Evolutionary conservation across 768 basidiomycete species (phyloP), one percentile per base, ranked within the genome.

Genomic region (Asterophora lycoperdoides): DNA sequence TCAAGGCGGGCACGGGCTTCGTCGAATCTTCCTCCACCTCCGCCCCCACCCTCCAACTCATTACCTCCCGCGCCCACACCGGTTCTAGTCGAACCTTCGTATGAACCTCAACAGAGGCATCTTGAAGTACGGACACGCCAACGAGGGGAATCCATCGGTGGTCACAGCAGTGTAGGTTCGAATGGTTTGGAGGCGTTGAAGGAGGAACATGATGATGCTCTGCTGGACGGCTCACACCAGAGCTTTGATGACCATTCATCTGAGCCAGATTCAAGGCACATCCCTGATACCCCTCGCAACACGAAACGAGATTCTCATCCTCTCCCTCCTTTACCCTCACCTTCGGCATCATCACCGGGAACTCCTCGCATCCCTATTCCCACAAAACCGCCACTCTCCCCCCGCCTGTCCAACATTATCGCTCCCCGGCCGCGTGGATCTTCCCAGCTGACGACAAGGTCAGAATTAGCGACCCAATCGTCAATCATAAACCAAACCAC

Each of bases 301-400:
- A 46, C 59, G 28, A 76, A 71, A 55, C 69, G 68, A 56, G 80
- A 82, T 35, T 80, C 79, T 8, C 86, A 79, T 48, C 87, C 83
- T 15, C 68, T 87, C 10, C 86, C 85, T 14, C 84, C 84, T 37
- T 63, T 86, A 41, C 85, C 83, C 34, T 74, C 78, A 4, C 77
- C 75, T 40, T 56, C 61, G 8, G 49, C 63, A 8, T 63, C 58
- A 38, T 55, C 60, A 11, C 60, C 60, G 18, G 66, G 59, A 30
- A 68, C 66, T 30, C 64, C 69, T 44, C 68, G 70, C 28, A 60
- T 51, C 13, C 46, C 52, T 33, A 59, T 42, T 1, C 49, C 53
- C 10, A 20, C 36, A 30, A 52, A 46, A 38, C 53, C 53, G 5
- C 75, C 77, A 9, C 68, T 74, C 19, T 81, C 82, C 32, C 82